Percentiles rank a stretch among this genome's conserved stretches.
Evolutionary conservation across 73 alveolate genomes (phyloP).

Genomic region (Blepharisma japonicum): DNA sequence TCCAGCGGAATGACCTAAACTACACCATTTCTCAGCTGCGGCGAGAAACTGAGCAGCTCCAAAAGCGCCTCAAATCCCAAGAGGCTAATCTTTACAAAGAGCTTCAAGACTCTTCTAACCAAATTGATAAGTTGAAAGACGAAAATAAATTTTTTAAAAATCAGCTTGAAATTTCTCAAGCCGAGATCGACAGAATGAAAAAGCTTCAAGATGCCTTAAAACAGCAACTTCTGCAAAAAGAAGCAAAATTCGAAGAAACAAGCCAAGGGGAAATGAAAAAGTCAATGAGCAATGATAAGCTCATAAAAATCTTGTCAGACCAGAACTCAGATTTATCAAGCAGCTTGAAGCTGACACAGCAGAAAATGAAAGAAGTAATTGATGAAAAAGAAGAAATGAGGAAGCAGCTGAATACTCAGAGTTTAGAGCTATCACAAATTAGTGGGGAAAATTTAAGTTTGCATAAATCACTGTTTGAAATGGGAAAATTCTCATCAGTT

Average conservation of each 20-base stretch:
- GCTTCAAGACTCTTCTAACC: background rate
- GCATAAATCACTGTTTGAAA: background rate
- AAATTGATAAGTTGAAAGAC: background rate
- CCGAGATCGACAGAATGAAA: background rate
- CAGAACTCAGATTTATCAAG: background rate
- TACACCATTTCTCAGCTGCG: background rate
- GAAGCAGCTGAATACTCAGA: background rate
- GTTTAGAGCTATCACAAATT: background rate
- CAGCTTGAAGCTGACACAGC: background rate
- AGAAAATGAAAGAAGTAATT: background rate
- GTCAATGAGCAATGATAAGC: background rate
- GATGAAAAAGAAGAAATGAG: slow-evolving; percentile 1
- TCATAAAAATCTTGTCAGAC: background rate
- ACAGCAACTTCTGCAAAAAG: background rate
- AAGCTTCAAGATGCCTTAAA: background rate
- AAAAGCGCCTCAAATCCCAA: background rate
- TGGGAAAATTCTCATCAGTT: background rate
- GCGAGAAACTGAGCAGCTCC: slow-evolving; percentile 2
- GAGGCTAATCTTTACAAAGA: background rate
- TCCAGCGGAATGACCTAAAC: background rate
- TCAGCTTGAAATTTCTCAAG: background rate
- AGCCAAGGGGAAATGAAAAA: background rate
- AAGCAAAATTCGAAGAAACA: background rate
- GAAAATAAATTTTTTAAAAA: background rate
- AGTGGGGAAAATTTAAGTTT: background rate